These are phyloP conservation scores for Pouteria campechiana DNA, from an alignment of 179 eudicot species.

Conservation along the genomic window DNA sequence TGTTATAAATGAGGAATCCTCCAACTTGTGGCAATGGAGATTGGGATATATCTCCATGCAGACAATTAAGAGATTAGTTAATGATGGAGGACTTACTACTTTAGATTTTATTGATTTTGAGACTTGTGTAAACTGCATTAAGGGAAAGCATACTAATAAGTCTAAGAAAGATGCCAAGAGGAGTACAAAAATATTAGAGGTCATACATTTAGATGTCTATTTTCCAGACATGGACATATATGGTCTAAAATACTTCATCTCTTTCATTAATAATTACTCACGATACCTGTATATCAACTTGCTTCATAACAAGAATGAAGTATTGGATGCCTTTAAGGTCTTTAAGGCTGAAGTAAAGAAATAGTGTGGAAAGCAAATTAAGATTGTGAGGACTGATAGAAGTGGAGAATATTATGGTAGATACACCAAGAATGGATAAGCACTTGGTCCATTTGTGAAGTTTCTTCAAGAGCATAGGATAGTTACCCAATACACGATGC, in stretches of 20 bases:
- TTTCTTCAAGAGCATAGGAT: too few species aligned
- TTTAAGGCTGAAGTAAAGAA: neutral
- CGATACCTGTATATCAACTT: conserved; percentile 5
- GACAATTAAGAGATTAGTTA: neutral
- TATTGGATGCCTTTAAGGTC: neutral
- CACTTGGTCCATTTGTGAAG: too few species aligned
- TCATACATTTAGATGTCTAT: conserved; percentile 1
- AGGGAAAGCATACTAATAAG: conserved; percentile 3
- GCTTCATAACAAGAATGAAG: conserved; percentile 2
- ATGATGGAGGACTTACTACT: neutral
- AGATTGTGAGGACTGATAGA: too few species aligned
- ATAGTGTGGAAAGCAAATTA: neutral
- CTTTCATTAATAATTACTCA: conserved; percentile 5
- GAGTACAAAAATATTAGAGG: neutral
- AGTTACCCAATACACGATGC: too few species aligned
- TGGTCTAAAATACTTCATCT: neutral
- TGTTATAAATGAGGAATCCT: neutral
- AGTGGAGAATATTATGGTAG: too few species aligned
- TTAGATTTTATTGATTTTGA: conserved; percentile 5
- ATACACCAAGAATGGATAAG: too few species aligned
- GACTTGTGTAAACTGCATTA: conserved; percentile 6
- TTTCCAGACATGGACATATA: neutral
- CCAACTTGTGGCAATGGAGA: neutral
- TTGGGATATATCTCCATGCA: neutral
- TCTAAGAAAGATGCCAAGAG: neutral